Conservation (phyloP, 2,329 filamentous ascomycete genomes). For the Chaetomiaceae sp. region DNA sequence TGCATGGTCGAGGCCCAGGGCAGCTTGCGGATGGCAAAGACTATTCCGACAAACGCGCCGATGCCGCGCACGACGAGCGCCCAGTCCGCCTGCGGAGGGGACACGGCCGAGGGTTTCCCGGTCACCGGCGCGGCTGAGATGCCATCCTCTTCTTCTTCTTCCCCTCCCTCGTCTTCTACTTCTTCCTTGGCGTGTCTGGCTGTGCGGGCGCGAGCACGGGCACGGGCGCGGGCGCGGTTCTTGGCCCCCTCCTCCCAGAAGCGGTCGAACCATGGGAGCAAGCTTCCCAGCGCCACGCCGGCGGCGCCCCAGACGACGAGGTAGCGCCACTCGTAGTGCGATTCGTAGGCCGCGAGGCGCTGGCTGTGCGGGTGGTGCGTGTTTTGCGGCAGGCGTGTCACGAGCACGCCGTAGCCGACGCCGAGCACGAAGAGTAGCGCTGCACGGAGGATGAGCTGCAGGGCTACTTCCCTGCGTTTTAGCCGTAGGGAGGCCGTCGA, state of each 20-base stretch:
- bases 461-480: conserved; percentile 30
- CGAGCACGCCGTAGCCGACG: conserved; percentile 74
- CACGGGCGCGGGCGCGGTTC: no score
- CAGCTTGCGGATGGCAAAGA: conserved; percentile 74
- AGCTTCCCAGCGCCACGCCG: conserved; percentile 70
- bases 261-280: conserved; percentile 80
- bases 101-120: conserved; percentile 4
- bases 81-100: conserved; percentile 58
- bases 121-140: conserved; percentile 23
- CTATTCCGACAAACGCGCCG: conserved; percentile 58
- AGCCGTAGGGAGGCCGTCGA: conserved; percentile 25
- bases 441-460: conserved; percentile 55
- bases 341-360: neutral
- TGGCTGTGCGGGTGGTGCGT: conserved; percentile 29
- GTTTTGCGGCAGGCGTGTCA: conserved; percentile 72
- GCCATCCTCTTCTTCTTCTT: neutral
- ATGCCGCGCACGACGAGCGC: conserved; percentile 57
- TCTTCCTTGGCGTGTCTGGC: conserved; percentile 3
- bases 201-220: no score
- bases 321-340: conserved; percentile 55
- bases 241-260: conserved; percentile 57
- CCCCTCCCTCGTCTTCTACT: no score
- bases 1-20: conserved; percentile 96
- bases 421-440: conserved; percentile 72
- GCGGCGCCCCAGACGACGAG: conserved; percentile 76